Evolutionary conservation across 2,329 filamentous ascomycete species (phyloP), one percentile per base, ranked within the genome.

Genomic region (Pseudocercospora fijiensis): DNA sequence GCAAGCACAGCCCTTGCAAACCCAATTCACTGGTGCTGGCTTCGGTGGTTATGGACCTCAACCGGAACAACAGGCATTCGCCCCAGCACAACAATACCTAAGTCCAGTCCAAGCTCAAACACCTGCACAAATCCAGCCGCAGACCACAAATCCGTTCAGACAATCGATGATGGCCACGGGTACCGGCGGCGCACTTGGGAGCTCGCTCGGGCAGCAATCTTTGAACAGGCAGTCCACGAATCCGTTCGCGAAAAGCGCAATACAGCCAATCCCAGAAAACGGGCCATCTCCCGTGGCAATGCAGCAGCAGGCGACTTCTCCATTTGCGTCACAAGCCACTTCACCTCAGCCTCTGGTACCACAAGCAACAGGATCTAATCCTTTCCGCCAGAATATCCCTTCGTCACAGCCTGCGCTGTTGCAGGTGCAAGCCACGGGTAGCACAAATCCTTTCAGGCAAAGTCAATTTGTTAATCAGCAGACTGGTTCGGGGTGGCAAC

Each of bases 401-500:
- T 73, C 76, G 49, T 74, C 78, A 52, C 71, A 73, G 43, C 72
- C 79, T 13, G 75, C 78, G 18, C 76, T 78, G 24, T 79, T 95
- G 4, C 84, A 84, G 59, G 86, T 92, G 1, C 92, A 94, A 72
- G 85, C 89, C 1, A 97, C 93, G 0, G 93, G 92, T 8, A 92
- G 86, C 72, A 97, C 93, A 1, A 99, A 99, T 73, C 95, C 95
- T 0, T 98, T 98, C 84, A 86, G 95, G 16, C 92, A 98, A 74
- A 91, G 90, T 52, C 87, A 89, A 3, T 96, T 97, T 76, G 88
- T 96, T 58, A 95, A 96, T 74, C 92, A 96, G 73, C 84, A 88
- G 67, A 96, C 92, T 0, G 93, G 94, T 0, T 84, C 91, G 76
- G 91, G 91, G 1, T 98, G 95, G 92, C 93, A 97, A 76, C 85